Evolutionary conservation across 192 early-diverging fungal species (phyloP), one percentile per base, ranked within the genome.

Genomic region (Mortierella claussenii): DNA sequence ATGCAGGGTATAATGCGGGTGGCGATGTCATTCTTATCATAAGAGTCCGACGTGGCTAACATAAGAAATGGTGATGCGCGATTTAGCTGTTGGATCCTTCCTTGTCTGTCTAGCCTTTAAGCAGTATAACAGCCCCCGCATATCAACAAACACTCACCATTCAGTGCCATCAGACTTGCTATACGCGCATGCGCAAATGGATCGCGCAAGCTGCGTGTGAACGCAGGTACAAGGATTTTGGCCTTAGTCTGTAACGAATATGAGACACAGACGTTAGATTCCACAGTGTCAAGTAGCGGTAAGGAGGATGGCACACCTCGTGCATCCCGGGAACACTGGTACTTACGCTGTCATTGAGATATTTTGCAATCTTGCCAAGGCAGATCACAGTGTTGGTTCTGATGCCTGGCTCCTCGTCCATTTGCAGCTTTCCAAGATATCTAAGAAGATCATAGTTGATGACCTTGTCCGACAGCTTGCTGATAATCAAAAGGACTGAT

Each of bases 341-440:
- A 82, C 86, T 58, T 82, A 92, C 91, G 18, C 81, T 52, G 18
- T 94, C 91, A 60, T 69, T 93, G 32, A 99, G 78, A 47, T 94
- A 66, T 15, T 90, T 89, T 51, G 89, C 89, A 37, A 98, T 87
- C 75, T 98, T 97, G n/a, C 94, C 96, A 17, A 99, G 74, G 65
- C 96, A 98, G 40, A 99, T 93, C 17, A 95, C 93, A 18, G 96
- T 92, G 75, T 99, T 99, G 9, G 97, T 97, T 28, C 97, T 86
- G 67, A 99, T 99, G 2, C 96, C 96, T 1, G 97, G 94, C 62
- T 98, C 96, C 23, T 89, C 85, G 78, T 99, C 97, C 30, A 85
- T 86, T 47, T 97, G 93, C 28, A 95, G 79, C 43, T 94, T 95
- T n/a, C 94, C 95, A 10, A 98, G 83, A 62, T 94, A 93, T 60